Evolutionary conservation across 768 basidiomycete species (phyloP).

Genomic region (Phallus indusiatus): DNA sequence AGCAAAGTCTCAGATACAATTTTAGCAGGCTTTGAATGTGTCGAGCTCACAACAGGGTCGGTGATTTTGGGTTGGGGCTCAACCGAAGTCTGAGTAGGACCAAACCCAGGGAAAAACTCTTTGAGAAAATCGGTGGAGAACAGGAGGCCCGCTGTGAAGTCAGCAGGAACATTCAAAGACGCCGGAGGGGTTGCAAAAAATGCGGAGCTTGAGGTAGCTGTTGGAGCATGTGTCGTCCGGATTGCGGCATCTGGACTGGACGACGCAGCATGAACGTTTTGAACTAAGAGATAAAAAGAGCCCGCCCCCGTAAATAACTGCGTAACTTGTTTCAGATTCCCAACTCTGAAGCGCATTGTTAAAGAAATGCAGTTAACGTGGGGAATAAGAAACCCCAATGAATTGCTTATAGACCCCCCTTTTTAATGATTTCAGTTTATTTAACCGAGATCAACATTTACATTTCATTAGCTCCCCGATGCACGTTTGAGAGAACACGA

Average conservation of each 20-base stretch:
- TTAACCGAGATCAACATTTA: too few relatives aligned
- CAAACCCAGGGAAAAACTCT: conserved; percentile 9
- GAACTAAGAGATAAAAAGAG: too few relatives aligned
- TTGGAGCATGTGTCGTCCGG: neutral
- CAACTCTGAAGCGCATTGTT: too few relatives aligned
- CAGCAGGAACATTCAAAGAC: conserved; percentile 5
- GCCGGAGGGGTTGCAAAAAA: conserved; percentile 6
- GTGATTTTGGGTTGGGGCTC: conserved; percentile 11
- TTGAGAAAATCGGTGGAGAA: conserved; percentile 7
- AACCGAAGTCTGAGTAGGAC: conserved; percentile 8
- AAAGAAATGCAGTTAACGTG: too few relatives aligned
- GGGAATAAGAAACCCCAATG: too few relatives aligned
- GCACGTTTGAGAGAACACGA: too few relatives aligned
- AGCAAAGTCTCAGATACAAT: neutral
- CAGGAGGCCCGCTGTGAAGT: conserved; percentile 5
- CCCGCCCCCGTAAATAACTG: too few relatives aligned
- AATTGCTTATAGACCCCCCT: too few relatives aligned
- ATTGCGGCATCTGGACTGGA: neutral
- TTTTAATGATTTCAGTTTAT: too few relatives aligned
- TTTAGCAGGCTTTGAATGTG: too few relatives aligned
- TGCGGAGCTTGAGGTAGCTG: neutral
- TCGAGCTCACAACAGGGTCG: conserved; percentile 6
- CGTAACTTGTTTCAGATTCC: too few relatives aligned
- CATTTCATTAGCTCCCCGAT: too few relatives aligned
- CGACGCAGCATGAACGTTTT: neutral